Base-by-base conservation (phyloP, 2,329 filamentous ascomycete species). In the Stachybotrys echinatus region DNA sequence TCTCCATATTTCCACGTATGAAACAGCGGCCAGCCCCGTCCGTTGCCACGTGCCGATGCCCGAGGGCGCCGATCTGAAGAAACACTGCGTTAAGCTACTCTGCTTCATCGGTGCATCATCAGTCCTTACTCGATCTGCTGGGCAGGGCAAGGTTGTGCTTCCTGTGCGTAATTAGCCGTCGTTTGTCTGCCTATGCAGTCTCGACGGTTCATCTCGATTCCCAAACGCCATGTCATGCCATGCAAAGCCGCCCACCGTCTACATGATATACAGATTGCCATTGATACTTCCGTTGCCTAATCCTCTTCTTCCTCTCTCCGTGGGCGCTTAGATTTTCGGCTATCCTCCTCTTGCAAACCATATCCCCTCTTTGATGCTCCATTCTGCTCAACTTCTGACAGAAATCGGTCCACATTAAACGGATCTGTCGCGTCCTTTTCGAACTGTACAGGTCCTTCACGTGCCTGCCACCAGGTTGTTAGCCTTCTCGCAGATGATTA, bases 381-480 rank as follows among this genome's bases (percentile, higher is more conserved):
- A 50, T 73, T 77, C 66, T 84, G 80, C 68, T 74, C 83, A 61
- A 78, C 91, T 67, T 96, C 91, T 34, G 83, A 87, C 65, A 99
- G 83, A 74, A 99, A 95, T 61, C 89, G 88, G 65, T 95, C 91
- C 58, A 97, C 94, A 46, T 95, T 92, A 68, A 97, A 97, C 1
- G 91, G 91, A 69, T 97, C 92, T 23, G 71, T 72, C 1, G 72
- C 80, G 48, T 96, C 92, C 70, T 92, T 95, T 69, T 97, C 92
- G 61, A 99, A 99, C 67, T 96, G 89, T 23, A 99, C 94, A 1
- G 94, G 94, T 5, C 94, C 94, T 61, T 95, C 89, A 50, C 92
- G 83, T 53, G 82, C 83, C 83, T 88, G 58, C 48, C 44, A 47
- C 21, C 23, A 27, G 19, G 47, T 44, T 45, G 55, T 71, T 69